Conservation (phyloP, 352 stramenopile genomes). For the Globisporangium alternatum region DNA sequence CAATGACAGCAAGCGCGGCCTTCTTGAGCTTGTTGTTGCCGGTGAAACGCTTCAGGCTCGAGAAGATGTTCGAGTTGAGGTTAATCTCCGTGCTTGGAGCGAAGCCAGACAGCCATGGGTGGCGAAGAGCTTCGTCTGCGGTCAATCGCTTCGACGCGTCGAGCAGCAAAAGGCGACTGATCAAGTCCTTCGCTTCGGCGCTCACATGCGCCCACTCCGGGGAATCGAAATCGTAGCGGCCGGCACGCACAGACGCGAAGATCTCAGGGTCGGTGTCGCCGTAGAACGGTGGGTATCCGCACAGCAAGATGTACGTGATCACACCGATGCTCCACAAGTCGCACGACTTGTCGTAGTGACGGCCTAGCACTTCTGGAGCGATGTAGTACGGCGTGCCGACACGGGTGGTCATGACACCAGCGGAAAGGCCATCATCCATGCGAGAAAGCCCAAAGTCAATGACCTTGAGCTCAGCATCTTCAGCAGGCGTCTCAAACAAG, state of each 20-base stretch:
- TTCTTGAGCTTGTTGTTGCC: slow-evolving; percentile 91
- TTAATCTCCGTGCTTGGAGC: slow-evolving; percentile 71
- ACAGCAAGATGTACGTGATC: slow-evolving; percentile 96
- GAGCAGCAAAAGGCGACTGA: slow-evolving; percentile 92
- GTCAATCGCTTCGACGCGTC: slow-evolving; percentile 91
- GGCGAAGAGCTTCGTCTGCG: slow-evolving; percentile 82
- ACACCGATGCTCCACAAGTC: slow-evolving; percentile 96
- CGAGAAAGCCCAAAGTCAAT: slow-evolving; percentile 98
- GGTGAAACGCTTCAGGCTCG: slow-evolving; percentile 84
- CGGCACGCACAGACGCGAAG: slow-evolving; percentile 77
- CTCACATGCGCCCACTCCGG: slow-evolving; percentile 83
- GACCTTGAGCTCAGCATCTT: slow-evolving; percentile 95
- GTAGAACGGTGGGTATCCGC: slow-evolving; percentile 95
- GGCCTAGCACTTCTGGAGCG: slow-evolving; percentile 92
- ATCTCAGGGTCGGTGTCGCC: slow-evolving; percentile 92
- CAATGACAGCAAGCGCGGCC: slow-evolving; percentile 82
- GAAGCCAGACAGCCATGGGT: slow-evolving; percentile 83
- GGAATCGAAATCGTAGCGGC: slow-evolving; percentile 84
- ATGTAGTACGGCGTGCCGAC: slow-evolving; percentile 97
- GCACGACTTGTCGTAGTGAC: slow-evolving; percentile 95
- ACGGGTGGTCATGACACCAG: slow-evolving; percentile 92
- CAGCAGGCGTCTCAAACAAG: slow-evolving; percentile 89
- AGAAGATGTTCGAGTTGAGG: slow-evolving; percentile 84
- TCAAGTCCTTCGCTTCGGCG: slow-evolving; percentile 92
- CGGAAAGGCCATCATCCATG: slow-evolving; percentile 84